A percentile compares a stretch with the other conserved stretches of the same genome.
Conservation (phyloP, 805 yeast species). For the Cyberlindnera mycetangii region DNA sequence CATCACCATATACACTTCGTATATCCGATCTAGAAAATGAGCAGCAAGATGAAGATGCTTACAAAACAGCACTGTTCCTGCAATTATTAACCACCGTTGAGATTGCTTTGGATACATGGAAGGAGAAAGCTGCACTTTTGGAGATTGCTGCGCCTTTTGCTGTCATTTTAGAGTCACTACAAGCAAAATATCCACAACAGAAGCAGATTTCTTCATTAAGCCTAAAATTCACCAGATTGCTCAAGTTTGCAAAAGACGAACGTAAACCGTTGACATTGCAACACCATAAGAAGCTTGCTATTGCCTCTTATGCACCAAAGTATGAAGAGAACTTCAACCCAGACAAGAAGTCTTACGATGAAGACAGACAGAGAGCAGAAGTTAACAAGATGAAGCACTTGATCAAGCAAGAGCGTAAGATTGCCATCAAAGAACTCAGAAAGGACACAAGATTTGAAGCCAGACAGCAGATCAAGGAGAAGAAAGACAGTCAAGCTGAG, state of each 20-base stretch:
- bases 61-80: conserved; percentile 23
- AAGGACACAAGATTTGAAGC: conserved; percentile 85
- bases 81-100: conserved; percentile 34
- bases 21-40: conserved; percentile 23
- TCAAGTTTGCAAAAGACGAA: conserved; percentile 44
- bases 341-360: conserved; percentile 87
- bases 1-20: conserved; percentile 14
- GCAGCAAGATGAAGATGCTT: conserved; percentile 29
- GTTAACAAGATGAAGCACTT: conserved; percentile 77
- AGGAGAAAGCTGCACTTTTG: conserved; percentile 55
- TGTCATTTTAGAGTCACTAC: conserved; percentile 39
- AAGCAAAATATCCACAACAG: conserved; percentile 35
- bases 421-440: conserved; percentile 84
- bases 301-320: conserved; percentile 83
- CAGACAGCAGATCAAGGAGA: conserved; percentile 75
- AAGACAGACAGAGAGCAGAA: conserved; percentile 78
- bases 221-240: conserved; percentile 46
- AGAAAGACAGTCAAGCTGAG: conserved; percentile 68
- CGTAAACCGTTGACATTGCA: conserved; percentile 78
- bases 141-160: conserved; percentile 55
- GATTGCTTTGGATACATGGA: conserved; percentile 46
- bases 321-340: conserved; percentile 96
- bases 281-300: conserved; percentile 77
- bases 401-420: conserved; percentile 88
- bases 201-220: conserved; percentile 33